Evolutionary conservation across 371 early-diverging fungal species (phyloP), one percentile per base, ranked within the genome.

Genomic region (Homolaphlyctis polyrhiza): DNA sequence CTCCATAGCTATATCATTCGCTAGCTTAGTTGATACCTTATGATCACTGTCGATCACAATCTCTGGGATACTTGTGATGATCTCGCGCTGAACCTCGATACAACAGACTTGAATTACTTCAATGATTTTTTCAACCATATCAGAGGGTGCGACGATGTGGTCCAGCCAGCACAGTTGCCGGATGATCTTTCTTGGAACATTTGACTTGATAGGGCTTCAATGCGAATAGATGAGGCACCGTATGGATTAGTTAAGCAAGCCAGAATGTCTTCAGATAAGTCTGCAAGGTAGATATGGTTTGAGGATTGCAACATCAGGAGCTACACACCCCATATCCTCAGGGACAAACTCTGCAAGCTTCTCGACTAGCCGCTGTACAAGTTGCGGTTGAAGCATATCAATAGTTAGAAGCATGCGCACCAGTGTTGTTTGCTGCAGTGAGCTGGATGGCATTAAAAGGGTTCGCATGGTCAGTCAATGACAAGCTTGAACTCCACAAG

Each of bases 141-240:
- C 66, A 14, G 76, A 77, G 0, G 91, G 87, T 36, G 87, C 81
- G 0, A 85, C 80, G 32, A 91, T 80, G 60, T 91, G 83, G 64
- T 91, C 91, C 33, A 91, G 71, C 89, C 90, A 91, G 35, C 89
- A 77, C 48, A 92, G 61, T 64, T 92, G 91, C 47, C 89, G 86
- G 43, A 92, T 66, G 30, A 92, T 86, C 29, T 88, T 69, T 18
- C 85, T 78, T 33, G 88, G 85, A 1, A 82, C 80, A 34, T 66
- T 66, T 5, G 29, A n/a, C n/a, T n/a, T n/a, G n/a, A n/a, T n/a
- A n/a, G n/a, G n/a, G n/a, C n/a, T n/a, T n/a, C n/a, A n/a, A n/a
- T n/a, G n/a, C n/a, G n/a, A n/a, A n/a, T n/a, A n/a, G n/a, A n/a
- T n/a, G n/a, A n/a, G n/a, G n/a, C n/a, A n/a, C n/a, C n/a, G n/a